These are phyloP conservation scores for Pythium biforme DNA, from an alignment of 352 stramenopile genomes.

Conservation along the genomic window DNA sequence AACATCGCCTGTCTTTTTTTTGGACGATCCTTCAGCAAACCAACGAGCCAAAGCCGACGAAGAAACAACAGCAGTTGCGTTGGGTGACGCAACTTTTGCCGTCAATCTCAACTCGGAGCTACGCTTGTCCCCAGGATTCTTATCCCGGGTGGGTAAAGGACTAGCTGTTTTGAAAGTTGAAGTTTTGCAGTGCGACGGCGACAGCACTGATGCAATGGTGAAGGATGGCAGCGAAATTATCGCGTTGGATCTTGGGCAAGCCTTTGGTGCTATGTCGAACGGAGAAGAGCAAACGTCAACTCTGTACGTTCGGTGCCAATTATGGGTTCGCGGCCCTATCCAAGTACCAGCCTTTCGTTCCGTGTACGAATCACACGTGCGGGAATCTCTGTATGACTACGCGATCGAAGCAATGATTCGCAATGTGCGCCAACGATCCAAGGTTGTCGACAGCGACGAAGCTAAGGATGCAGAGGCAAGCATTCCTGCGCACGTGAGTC, in stretches of 20 bases:
- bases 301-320: slow-evolving; percentile 50
- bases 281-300: neutral
- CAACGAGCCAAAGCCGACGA: neutral
- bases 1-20: slow-evolving; percentile 26
- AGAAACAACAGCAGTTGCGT: slow-evolving; percentile 16
- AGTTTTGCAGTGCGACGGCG: slow-evolving; percentile 29
- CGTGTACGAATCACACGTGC: slow-evolving; percentile 64
- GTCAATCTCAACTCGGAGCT: slow-evolving; percentile 86
- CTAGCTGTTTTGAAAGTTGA: slow-evolving; percentile 70
- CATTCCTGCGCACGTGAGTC: neutral
- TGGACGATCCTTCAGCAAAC: slow-evolving; percentile 11
- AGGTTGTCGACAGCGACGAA: slow-evolving; percentile 2
- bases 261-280: neutral
- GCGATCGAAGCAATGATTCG: slow-evolving; percentile 63
- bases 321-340: slow-evolving; percentile 77
- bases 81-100: slow-evolving; percentile 62
- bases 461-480: neutral
- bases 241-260: slow-evolving; percentile 9
- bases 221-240: slow-evolving; percentile 8
- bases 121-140: slow-evolving; percentile 67
- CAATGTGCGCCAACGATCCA: slow-evolving; percentile 1
- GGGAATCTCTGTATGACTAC: slow-evolving; percentile 80
- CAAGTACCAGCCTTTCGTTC: slow-evolving; percentile 47
- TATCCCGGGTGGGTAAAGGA: slow-evolving; percentile 74
- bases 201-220: neutral